Conservation (phyloP, 257 asterid genomes). For the Haberlea rhodopensis region DNA sequence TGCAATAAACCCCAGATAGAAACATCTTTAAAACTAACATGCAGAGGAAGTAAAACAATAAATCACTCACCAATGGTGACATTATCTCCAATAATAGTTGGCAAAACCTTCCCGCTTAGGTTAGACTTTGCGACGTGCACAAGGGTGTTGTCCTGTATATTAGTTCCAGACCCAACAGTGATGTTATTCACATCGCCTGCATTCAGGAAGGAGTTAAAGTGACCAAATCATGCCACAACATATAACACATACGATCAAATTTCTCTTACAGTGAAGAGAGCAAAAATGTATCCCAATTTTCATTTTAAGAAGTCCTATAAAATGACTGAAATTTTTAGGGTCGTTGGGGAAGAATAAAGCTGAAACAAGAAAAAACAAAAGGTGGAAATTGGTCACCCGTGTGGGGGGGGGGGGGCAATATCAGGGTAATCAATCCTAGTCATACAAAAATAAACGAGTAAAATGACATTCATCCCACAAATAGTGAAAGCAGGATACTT, state of each 20-base stretch:
- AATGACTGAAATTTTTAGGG: background rate
- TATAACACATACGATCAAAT: conserved; percentile 2
- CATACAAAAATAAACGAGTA: background rate
- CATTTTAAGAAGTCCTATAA: background rate
- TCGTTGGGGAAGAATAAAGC: background rate
- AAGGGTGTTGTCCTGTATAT: conserved; percentile 79
- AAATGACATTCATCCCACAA: background rate
- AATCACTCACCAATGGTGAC: conserved; percentile 64
- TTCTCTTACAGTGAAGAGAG: background rate
- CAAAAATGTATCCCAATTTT: background rate
- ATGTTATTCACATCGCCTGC: conserved; percentile 75
- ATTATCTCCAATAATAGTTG: conserved; percentile 72
- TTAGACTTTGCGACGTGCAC: conserved; percentile 83
- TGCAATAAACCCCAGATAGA: background rate
- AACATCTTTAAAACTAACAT: background rate
- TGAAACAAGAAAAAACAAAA: background rate
- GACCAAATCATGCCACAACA: conserved; percentile 9
- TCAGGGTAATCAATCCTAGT: background rate
- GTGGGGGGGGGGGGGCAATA: background rate
- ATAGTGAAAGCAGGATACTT: background rate
- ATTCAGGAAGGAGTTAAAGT: conserved; percentile 24
- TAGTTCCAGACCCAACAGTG: conserved; percentile 69
- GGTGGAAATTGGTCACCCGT: background rate
- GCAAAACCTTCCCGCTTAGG: conserved; percentile 67
- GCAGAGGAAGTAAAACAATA: background rate